phyloP scores from a whole-genome alignment of 805 yeast genomes.

The Candida alai region DNA sequence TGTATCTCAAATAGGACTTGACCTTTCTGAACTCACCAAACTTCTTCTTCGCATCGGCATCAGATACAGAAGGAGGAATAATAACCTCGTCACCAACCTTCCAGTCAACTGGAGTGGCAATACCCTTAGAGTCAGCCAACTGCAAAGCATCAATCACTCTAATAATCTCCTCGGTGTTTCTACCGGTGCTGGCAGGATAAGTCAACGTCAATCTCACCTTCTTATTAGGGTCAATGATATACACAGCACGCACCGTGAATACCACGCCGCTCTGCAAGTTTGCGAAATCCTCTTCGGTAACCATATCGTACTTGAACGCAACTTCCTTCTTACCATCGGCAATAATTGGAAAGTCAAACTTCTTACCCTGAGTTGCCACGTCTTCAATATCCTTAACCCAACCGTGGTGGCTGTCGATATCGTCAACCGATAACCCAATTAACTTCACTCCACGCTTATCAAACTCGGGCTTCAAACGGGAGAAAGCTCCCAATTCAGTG shows the following conservation, averaged over 20 bases:
- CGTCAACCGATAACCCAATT: conserved; percentile 67
- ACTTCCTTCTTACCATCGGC: conserved; percentile 63
- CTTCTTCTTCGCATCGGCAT: conserved; percentile 53
- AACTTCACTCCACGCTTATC: conserved; percentile 60
- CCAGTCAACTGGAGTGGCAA: conserved; percentile 74
- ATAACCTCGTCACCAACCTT: conserved; percentile 70
- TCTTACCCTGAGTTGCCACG: conserved; percentile 49
- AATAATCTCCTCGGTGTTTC: conserved; percentile 72
- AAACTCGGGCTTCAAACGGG: conserved; percentile 67
- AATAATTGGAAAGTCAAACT: conserved; percentile 60
- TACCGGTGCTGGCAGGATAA: conserved; percentile 72
- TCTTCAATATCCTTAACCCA: conserved; percentile 76
- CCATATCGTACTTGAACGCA: conserved; percentile 64
- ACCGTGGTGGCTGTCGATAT: conserved; percentile 53
- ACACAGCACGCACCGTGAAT: conserved; percentile 67
- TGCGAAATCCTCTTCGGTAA: conserved; percentile 61
- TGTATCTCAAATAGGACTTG: conserved; percentile 62
- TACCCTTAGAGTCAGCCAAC: conserved; percentile 54
- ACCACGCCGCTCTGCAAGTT: conserved; percentile 60
- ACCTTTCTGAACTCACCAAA: conserved; percentile 60
- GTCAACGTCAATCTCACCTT: conserved; percentile 59
- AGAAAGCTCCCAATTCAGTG: conserved; percentile 74
- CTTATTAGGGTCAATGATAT: conserved; percentile 65
- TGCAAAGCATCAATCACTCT: conserved; percentile 70
- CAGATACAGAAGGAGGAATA: conserved; percentile 61